Conservation (phyloP, 129 eudicot genomes). For the Centella asiatica region DNA sequence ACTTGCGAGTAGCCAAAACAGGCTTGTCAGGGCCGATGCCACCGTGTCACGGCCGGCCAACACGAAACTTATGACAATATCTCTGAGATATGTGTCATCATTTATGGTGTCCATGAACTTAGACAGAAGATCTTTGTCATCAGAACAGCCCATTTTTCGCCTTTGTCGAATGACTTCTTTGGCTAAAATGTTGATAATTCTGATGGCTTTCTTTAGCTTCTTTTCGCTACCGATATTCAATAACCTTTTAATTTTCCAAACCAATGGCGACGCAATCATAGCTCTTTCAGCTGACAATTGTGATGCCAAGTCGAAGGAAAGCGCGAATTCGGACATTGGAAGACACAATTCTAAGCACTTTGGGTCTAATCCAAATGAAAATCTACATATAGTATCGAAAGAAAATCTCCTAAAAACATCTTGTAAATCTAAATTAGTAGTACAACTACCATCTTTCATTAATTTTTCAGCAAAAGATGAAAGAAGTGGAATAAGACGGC, state of each 20-base stretch:
- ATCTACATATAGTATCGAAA: conserved; percentile 24
- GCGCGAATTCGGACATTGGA: conserved; percentile 17
- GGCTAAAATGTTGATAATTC: conserved; percentile 17
- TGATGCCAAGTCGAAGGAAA: conserved; percentile 27
- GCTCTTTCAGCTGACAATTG: conserved; percentile 35
- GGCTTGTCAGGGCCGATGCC: conserved; percentile 26
- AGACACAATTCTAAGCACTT: conserved; percentile 13
- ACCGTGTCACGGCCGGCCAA: conserved; percentile 39
- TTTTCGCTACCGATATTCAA: conserved; percentile 26
- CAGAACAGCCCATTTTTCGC: conserved; percentile 11
- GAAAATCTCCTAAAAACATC: conserved; percentile 54
- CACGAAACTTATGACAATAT: conserved; percentile 29
- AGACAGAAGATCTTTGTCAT: conserved; percentile 26
- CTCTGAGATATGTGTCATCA: conserved; percentile 19
- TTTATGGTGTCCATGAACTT: conserved; percentile 22
- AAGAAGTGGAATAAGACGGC: conserved; percentile 42
- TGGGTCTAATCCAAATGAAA: conserved; percentile 37
- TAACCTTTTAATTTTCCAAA: conserved; percentile 24
- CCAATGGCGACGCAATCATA: conserved; percentile 13
- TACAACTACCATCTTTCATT: conserved; percentile 12
- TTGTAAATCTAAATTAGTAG: conserved; percentile 48
- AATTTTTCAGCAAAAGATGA: conserved; percentile 9
- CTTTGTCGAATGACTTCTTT: conserved; percentile 19
- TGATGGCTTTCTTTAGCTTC: conserved; percentile 14
- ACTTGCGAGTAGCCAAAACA: conserved; percentile 17